Evolutionary conservation across 805 yeast genomes (phyloP), one percentile per base, ranked within the genome.

Genomic region (Scheffersomyces ergatensis): DNA sequence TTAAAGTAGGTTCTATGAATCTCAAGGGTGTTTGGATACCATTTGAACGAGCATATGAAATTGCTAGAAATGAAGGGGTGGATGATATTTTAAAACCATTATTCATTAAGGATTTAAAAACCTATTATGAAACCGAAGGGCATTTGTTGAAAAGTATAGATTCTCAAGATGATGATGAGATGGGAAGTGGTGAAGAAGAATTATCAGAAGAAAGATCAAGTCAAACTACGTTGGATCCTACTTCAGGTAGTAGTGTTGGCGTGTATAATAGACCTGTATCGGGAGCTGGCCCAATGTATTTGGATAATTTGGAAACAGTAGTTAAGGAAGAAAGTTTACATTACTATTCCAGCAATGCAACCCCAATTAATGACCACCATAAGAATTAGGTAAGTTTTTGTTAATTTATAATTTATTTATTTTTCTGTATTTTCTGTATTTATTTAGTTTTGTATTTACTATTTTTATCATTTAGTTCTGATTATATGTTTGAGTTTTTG

Each of bases 11-110:
- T 0, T 51, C 68, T 3, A 67, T 67, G 72, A 62, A 62, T 39
- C 48, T 67, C 37, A 67, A 67, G 40, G 73, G 73, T 6, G 68
- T 67, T 1, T 67, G 73, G 73, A 57, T 67, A 14, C 72, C 72
- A 0, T 60, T 65, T 43, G 67, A 62, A 3, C 48, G 70, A 33
- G 72, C 72, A 1, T 51, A 47, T 25, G 72, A 67, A 46, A 57
- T 66, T 39, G 72, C 72, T 6, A 44, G 72, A 23, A 67, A 67
- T 46, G 70, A 66, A 46, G 72, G 72, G 0, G 52, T 67, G 9
- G 66, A 61, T 32, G 51, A 48, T 3, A 33, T 58, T 5, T 53
- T 67, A 34, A 59, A 54, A 33, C 72, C 72, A 1, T 48, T 67
- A 12, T 63, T 67, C 48, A 57, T 65, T 0, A 50, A 51, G 37